Evolutionary conservation across 805 yeast species (phyloP).

Genomic region (Suhomyces pyralidae): DNA sequence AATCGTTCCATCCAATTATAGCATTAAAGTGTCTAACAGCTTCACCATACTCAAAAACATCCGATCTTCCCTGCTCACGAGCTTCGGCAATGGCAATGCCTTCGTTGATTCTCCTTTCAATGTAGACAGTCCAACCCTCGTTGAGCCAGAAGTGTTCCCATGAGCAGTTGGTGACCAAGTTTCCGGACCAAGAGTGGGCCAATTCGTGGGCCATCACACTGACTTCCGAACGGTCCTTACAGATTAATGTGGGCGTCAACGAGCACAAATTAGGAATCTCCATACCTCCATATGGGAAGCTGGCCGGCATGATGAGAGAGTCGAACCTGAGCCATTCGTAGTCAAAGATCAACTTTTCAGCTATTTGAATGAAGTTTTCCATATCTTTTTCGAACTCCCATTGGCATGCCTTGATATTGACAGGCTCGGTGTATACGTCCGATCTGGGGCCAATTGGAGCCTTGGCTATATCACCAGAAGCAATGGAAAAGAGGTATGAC

Average conservation of each 20-base stretch:
- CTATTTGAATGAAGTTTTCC: constrained; percentile 32
- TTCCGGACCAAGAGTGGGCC: constrained; percentile 40
- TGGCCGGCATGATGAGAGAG: constrained; percentile 30
- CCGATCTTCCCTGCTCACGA: constrained; percentile 8
- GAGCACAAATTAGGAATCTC: constrained; percentile 35
- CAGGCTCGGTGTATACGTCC: constrained; percentile 26
- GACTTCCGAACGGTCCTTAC: constrained; percentile 33
- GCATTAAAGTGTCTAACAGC: constrained; percentile 29
- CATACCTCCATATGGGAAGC: constrained; percentile 41
- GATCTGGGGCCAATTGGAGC: constrained; percentile 36
- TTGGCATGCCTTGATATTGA: constrained; percentile 25
- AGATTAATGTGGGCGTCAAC: constrained; percentile 33
- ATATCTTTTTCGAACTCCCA: constrained; percentile 37
- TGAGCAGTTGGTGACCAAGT: constrained; percentile 33
- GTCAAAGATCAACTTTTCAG: constrained; percentile 30
- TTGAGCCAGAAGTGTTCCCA: constrained; percentile 41
- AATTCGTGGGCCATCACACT: constrained; percentile 37
- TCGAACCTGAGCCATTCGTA: constrained; percentile 35
- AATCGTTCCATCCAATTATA: constrained; percentile 31
- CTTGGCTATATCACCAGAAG: constrained; percentile 29
- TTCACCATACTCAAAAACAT: constrained; percentile 26
- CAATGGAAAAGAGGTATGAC: constrained; percentile 32
- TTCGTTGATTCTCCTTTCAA: constrained; percentile 33
- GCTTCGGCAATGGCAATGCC: constrained; percentile 22
- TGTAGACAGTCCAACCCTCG: constrained; percentile 38